Evolutionary conservation across 331 rosid species (phyloP).

Genomic region (Erythrophleum ivorense): DNA sequence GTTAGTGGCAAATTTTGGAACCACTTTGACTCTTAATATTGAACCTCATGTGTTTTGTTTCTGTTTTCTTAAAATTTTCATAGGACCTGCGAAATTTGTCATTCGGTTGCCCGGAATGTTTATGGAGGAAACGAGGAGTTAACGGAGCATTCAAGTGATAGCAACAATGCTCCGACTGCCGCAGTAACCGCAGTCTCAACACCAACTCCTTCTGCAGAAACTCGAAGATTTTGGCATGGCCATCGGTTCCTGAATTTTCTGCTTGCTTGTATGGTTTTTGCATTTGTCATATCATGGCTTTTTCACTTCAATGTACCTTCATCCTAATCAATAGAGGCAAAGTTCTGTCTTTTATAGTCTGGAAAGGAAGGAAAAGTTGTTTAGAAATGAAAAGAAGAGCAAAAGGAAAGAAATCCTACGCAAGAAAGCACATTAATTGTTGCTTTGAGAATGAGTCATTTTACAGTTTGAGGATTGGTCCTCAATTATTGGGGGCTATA

Average conservation of each 20-base stretch:
- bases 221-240: conserved; percentile 74
- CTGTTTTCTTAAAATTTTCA: conserved; percentile 18
- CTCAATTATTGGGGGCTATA: conserved; percentile 20
- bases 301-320: conserved; percentile 76
- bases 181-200: conserved; percentile 48
- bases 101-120: conserved; percentile 69
- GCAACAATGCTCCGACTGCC: conserved; percentile 41
- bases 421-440: conserved; percentile 23
- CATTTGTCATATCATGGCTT: conserved; percentile 85
- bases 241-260: conserved; percentile 76
- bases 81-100: conserved; percentile 89
- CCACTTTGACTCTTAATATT: background rate
- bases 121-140: conserved; percentile 60
- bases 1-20: background rate
- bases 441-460: background rate
- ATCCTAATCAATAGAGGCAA: conserved; percentile 21
- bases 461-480: conserved; percentile 12
- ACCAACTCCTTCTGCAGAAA: conserved; percentile 50
- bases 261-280: conserved; percentile 80
- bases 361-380: conserved; percentile 11
- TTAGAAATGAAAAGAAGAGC: background rate
- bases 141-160: conserved; percentile 52
- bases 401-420: background rate
- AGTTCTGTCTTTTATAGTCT: conserved; percentile 4
- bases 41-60: background rate